Evolutionary conservation across 192 early-diverging fungal genomes (phyloP).

Genomic region (Mortierella alpina): DNA sequence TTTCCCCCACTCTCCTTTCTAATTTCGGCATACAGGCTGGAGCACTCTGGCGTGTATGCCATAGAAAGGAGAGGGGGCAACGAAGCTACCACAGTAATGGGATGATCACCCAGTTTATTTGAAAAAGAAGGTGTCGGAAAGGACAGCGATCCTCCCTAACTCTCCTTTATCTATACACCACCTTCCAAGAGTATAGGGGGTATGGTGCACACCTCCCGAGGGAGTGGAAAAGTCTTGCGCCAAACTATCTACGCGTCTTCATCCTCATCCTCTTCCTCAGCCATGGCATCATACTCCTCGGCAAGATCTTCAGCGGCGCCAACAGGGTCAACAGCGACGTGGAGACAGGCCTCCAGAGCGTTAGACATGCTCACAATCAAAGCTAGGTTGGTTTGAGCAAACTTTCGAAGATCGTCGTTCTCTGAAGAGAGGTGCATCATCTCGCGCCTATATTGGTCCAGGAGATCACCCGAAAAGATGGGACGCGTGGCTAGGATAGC

Average conservation of each 20-base stretch:
- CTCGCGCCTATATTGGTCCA: conserved; percentile 19
- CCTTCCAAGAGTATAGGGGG: neutral
- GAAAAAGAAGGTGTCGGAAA: too few species aligned
- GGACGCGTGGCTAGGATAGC: conserved; percentile 2
- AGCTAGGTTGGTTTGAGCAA: neutral
- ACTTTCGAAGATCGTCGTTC: conserved; percentile 5
- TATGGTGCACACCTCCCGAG: neutral
- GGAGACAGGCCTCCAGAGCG: conserved; percentile 25
- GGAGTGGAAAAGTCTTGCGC: neutral
- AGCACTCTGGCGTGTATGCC: neutral
- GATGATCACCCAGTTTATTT: too few species aligned
- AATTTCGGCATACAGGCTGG: too few species aligned
- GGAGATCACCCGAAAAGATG: conserved; percentile 6
- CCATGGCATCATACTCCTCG: neutral
- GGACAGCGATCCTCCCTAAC: too few species aligned
- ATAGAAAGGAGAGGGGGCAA: too few species aligned
- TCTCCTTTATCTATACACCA: neutral
- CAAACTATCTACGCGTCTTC: neutral
- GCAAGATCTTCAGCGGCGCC: conserved; percentile 8
- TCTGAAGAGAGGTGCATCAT: neutral
- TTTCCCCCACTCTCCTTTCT: too few species aligned
- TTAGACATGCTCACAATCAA: conserved; percentile 13
- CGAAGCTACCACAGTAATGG: too few species aligned
- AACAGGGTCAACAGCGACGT: conserved; percentile 11
- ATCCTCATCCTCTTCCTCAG: conserved; percentile 1